These are phyloP conservation scores for Xerocomellus dryophilus DNA, from an alignment of 768 basidiomycete genomes.

Conservation along the genomic window DNA sequence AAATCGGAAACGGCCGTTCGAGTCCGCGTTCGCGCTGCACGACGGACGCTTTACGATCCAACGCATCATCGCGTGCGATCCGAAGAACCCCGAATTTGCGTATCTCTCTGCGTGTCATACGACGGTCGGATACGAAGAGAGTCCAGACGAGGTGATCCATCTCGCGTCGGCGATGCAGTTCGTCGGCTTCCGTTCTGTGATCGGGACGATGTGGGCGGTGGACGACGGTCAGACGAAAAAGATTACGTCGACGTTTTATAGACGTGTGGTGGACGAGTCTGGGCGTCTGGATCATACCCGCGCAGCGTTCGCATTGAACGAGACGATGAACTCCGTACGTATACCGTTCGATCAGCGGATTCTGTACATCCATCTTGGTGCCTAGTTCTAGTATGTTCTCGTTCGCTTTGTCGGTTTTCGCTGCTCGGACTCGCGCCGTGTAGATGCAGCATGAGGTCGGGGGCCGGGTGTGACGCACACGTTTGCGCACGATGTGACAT, in stretches of 20 bases:
- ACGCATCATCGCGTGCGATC: constrained; percentile 1
- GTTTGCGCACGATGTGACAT: no score
- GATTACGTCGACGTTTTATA: not conserved
- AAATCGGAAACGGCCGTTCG: constrained; percentile 9
- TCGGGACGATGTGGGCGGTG: constrained; percentile 1
- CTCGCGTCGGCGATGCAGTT: not conserved
- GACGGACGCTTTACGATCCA: constrained; percentile 9
- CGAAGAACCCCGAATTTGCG: constrained; percentile 13
- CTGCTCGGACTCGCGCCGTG: no score
- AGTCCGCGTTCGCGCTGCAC: constrained; percentile 14
- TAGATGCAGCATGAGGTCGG: no score
- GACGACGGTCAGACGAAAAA: not conserved
- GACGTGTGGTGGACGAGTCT: not conserved
- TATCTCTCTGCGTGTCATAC: constrained; percentile 23
- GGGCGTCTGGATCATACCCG: constrained; percentile 1
- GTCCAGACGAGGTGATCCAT: constrained; percentile 4
- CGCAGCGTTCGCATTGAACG: not conserved
- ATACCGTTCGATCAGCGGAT: no score
- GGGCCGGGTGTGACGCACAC: no score
- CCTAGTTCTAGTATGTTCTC: no score
- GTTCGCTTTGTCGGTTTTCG: no score
- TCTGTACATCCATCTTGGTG: no score
- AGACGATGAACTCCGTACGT: not conserved
- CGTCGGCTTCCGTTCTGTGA: not conserved
- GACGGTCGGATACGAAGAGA: constrained; percentile 6